A percentile compares a stretch with the other conserved stretches of the same genome.
Evolutionary conservation across 2,329 filamentous ascomycete species (phyloP).

Genomic region (Apiospora sp.): DNA sequence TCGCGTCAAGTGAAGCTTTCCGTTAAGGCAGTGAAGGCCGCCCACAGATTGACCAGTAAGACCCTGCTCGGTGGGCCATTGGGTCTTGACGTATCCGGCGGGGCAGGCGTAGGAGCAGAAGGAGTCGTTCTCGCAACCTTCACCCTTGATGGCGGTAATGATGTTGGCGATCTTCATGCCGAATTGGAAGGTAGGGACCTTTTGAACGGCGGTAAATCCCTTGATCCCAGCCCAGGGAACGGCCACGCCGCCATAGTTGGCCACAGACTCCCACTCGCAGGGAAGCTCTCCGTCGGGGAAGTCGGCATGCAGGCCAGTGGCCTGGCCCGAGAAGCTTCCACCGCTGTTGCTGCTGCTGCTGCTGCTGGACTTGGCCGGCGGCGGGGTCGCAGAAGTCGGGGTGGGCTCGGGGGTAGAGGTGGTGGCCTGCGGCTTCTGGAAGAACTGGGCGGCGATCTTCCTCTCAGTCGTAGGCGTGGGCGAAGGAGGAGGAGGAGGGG

Average conservation of each 20-base stretch:
- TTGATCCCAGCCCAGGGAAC: slow-evolving; percentile 73
- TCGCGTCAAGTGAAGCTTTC: slow-evolving; percentile 82
- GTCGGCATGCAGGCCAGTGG: slow-evolving; percentile 65
- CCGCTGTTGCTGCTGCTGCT: slow-evolving; percentile 25
- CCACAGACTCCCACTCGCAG: slow-evolving; percentile 76
- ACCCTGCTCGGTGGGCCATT: slow-evolving; percentile 86
- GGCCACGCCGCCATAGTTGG: slow-evolving; percentile 78
- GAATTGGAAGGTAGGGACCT: slow-evolving; percentile 58
- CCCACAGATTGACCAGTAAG: slow-evolving; percentile 84
- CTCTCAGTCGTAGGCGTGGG: slow-evolving; percentile 43
- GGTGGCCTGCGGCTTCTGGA: slow-evolving; percentile 42
- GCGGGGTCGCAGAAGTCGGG: slow-evolving; percentile 43
- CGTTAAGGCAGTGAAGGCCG: slow-evolving; percentile 82
- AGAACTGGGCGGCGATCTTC: slow-evolving; percentile 42
- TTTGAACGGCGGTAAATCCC: slow-evolving; percentile 85
- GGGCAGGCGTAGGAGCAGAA: slow-evolving; percentile 96
- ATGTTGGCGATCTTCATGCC: slow-evolving; percentile 67
- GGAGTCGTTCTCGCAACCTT: slow-evolving; percentile 65
- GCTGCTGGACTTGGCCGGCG: slow-evolving; percentile 31
- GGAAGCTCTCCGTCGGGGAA: slow-evolving; percentile 80
- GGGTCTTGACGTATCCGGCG: slow-evolving; percentile 89
- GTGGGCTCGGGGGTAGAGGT: slow-evolving; percentile 45
- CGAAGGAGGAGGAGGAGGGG: slow-evolving; percentile 48
- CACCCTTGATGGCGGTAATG: slow-evolving; percentile 66
- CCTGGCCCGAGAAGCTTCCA: slow-evolving; percentile 53